phyloP scores from a whole-genome alignment of 2,329 filamentous ascomycete genomes.

The Didymella sp. region DNA sequence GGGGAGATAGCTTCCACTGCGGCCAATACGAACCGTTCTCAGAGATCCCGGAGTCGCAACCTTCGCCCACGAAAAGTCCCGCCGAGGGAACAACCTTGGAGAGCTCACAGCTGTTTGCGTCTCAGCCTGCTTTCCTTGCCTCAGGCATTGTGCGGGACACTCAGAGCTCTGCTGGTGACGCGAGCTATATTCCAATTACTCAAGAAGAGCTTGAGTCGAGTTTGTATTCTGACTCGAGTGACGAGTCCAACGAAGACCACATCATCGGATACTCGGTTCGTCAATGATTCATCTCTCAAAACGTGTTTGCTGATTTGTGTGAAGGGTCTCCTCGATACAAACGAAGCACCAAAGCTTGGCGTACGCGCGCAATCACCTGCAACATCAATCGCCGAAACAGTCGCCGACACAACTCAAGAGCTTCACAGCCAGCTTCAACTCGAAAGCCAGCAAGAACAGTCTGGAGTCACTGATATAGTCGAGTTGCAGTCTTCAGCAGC shows the following conservation, averaged over 20 bases:
- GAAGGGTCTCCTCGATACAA: slow-evolving; percentile 21
- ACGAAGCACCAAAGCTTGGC: slow-evolving; percentile 12
- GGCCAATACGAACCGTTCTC: not conserved
- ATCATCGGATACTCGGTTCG: slow-evolving; percentile 20
- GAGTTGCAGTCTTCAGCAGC: slow-evolving; percentile 2
- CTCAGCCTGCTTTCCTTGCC: slow-evolving; percentile 17
- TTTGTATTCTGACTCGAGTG: slow-evolving; percentile 2
- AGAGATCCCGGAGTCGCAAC: slow-evolving; percentile 14
- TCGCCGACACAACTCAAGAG: slow-evolving; percentile 29
- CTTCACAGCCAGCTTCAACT: slow-evolving; percentile 23
- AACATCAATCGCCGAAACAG: slow-evolving; percentile 38
- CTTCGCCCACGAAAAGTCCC: not conserved
- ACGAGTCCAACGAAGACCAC: slow-evolving; percentile 14
- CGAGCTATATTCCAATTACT: slow-evolving; percentile 35
- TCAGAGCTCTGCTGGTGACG: slow-evolving; percentile 32
- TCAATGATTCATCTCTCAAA: not conserved
- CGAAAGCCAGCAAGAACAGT: slow-evolving; percentile 9
- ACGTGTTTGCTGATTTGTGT: not conserved
- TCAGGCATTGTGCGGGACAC: slow-evolving; percentile 40
- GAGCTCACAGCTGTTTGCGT: slow-evolving; percentile 29
- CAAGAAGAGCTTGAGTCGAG: slow-evolving; percentile 25
- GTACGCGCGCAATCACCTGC: slow-evolving; percentile 25
- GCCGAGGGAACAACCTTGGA: slow-evolving; percentile 22
- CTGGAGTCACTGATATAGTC: slow-evolving; percentile 14
- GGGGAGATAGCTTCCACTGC: slow-evolving; percentile 7